Evolutionary conservation across 306 rosid genomes (phyloP), one percentile per base, ranked within the genome.

Genomic region (Styphnolobium japonicum): DNA sequence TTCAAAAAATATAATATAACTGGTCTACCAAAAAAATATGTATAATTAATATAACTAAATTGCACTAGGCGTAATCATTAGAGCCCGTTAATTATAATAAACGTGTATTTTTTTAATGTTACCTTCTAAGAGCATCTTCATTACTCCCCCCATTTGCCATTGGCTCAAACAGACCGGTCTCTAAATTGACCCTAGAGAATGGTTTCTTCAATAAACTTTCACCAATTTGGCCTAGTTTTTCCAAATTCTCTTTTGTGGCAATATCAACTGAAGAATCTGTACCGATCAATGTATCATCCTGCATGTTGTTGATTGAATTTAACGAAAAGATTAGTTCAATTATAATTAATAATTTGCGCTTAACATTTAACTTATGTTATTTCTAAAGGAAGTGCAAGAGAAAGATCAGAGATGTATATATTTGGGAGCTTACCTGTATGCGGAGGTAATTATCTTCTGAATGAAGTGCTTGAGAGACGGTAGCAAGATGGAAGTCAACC

Each of bases 391-490:
- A n/a, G n/a, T n/a, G n/a, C n/a, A n/a, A n/a, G n/a, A n/a, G n/a
- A n/a, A n/a, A n/a, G n/a, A n/a, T n/a, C n/a, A n/a, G n/a, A n/a
- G n/a, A n/a, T n/a, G n/a, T n/a, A n/a, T n/a, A n/a, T n/a, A n/a
- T n/a, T n/a, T n/a, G n/a, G n/a, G n/a, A n/a, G n/a, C n/a, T n/a
- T 8, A 71, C 84, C 84, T 65, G 80, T 73, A 81, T 73, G 23
- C 76, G 63, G 27, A 65, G 75, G 55, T 55, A 73, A 1, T 73
- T 66, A n/a, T 65, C 22, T 45, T 74, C 71, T 0, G 55, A 45
- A 16, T 45, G 49, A 36, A 61, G 71, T 22, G 81, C 81, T 39
- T 33, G 74, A 77, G 56, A 22, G 43, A 67, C 56, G 3, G 63
- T 55, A 11, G 67, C 52, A 2, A 77, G 16, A 29, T 77, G 81